Percentiles rank a stretch among this genome's conserved stretches.
phyloP scores from a whole-genome alignment of 495 filamentous ascomycete species.

The Melanomma pulvis-pyrius region DNA sequence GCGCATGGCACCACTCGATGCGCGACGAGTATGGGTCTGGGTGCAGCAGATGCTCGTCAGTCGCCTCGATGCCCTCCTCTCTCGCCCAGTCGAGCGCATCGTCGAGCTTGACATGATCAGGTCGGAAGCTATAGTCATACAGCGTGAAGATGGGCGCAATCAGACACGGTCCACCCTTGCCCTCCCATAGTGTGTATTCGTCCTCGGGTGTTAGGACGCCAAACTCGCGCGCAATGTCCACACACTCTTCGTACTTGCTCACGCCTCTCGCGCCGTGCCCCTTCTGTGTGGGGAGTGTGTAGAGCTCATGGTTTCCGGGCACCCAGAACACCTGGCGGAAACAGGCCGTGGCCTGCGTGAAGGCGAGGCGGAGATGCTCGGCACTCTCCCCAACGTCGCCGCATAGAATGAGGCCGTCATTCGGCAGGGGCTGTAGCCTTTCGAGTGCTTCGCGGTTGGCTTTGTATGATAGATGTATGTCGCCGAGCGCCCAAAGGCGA shows the following conservation, averaged over 20 bases:
- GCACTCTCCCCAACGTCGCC: conserved; percentile 47
- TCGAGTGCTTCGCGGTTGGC: conserved; percentile 44
- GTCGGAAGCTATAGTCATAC: conserved; percentile 49
- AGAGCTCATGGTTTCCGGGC: conserved; percentile 50
- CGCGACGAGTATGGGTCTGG: conserved; percentile 43
- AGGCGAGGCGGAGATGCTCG: conserved; percentile 43
- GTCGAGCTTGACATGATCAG: conserved; percentile 40
- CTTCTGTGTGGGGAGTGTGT: conserved; percentile 40
- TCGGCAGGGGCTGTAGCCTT: conserved; percentile 36
- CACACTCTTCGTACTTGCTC: conserved; percentile 46
- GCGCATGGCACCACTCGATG: conserved; percentile 44
- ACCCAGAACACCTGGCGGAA: conserved; percentile 47
- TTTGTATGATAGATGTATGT: conserved; percentile 47
- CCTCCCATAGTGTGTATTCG: conserved; percentile 45
- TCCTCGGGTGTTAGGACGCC: conserved; percentile 48
- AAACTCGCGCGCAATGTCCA: conserved; percentile 40
- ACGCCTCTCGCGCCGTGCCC: conserved; percentile 42
- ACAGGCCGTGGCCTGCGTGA: conserved; percentile 40
- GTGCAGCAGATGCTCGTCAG: conserved; percentile 45
- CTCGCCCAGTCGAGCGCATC: conserved; percentile 45
- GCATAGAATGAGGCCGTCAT: conserved; percentile 46
- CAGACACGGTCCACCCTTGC: conserved; percentile 41
- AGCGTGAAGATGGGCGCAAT: conserved; percentile 49
- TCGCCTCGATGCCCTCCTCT: conserved; percentile 46
- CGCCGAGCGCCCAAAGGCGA: conserved; percentile 45